Evolutionary conservation across 2,329 filamentous ascomycete genomes (phyloP).

Genomic region (Penicillium fuscoglaucum): DNA sequence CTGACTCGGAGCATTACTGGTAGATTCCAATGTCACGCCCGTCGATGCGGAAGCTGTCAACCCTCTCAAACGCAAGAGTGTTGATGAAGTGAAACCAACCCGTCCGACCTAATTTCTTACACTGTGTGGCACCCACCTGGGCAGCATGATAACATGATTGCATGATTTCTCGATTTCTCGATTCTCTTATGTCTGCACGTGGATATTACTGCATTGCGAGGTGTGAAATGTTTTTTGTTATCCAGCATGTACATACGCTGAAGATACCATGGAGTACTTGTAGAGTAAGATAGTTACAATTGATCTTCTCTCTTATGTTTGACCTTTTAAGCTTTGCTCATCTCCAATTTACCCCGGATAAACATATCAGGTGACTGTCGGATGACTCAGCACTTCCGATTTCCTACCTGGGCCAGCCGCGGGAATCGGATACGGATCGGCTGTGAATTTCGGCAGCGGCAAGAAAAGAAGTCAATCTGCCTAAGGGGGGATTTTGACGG

Average conservation of each 20-base stretch:
- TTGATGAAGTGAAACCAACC: conserved; percentile 11
- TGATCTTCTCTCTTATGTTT: neutral
- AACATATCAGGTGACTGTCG: neutral
- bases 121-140: neutral
- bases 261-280: conserved; percentile 25
- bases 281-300: conserved; percentile 6
- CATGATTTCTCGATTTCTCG: conserved; percentile 9
- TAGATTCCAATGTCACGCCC: conserved; percentile 13
- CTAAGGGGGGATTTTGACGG: neutral
- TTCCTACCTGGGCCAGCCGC: neutral
- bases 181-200: conserved; percentile 9
- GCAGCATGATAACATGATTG: conserved; percentile 18
- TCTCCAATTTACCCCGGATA: neutral
- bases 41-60: conserved; percentile 23
- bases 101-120: neutral
- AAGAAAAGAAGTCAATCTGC: neutral
- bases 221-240: conserved; percentile 13
- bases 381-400: conserved; percentile 6
- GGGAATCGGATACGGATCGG: conserved; percentile 29
- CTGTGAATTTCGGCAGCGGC: conserved; percentile 18
- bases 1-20: conserved; percentile 4
- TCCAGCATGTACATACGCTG: conserved; percentile 24
- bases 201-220: conserved; percentile 23
- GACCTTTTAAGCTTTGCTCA: no score
- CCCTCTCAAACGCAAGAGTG: conserved; percentile 39